A percentile compares a stretch with the other conserved stretches of the same genome.
phyloP scores from a whole-genome alignment of 305 asterid genomes.

The Fraxinus dipetala region DNA sequence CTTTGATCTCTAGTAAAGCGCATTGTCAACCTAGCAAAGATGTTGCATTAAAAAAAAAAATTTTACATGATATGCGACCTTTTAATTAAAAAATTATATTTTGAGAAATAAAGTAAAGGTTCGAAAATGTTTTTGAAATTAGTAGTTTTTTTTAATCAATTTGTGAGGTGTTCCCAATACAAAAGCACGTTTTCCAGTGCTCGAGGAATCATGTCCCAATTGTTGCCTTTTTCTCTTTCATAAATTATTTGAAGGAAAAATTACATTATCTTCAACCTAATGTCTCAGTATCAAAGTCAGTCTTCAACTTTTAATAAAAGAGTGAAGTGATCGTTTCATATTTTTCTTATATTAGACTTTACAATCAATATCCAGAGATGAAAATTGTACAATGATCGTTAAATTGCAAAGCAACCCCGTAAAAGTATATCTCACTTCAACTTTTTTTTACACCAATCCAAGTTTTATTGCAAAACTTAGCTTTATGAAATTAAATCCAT shows the following conservation, averaged over 20 bases:
- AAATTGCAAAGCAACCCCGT: not conserved
- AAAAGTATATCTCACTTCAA: not conserved
- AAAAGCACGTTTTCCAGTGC: not conserved
- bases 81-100: too few species aligned
- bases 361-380: not conserved
- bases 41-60: too few species aligned
- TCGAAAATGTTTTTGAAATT: too few species aligned
- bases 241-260: too few species aligned
- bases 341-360: too few species aligned
- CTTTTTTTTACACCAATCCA: not conserved
- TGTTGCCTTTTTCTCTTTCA: not conserved
- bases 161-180: too few species aligned
- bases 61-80: too few species aligned
- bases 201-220: not conserved
- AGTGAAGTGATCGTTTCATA: not conserved
- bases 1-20: too few species aligned
- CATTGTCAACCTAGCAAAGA: too few species aligned
- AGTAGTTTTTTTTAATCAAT: too few species aligned
- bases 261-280: not conserved
- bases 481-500: too few species aligned
- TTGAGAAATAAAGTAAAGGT: too few species aligned
- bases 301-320: not conserved
- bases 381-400: not conserved
- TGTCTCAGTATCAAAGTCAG: not conserved
- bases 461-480: not conserved